Conservation (phyloP, 768 basidiomycete genomes). For the Chalciporus piperatus region DNA sequence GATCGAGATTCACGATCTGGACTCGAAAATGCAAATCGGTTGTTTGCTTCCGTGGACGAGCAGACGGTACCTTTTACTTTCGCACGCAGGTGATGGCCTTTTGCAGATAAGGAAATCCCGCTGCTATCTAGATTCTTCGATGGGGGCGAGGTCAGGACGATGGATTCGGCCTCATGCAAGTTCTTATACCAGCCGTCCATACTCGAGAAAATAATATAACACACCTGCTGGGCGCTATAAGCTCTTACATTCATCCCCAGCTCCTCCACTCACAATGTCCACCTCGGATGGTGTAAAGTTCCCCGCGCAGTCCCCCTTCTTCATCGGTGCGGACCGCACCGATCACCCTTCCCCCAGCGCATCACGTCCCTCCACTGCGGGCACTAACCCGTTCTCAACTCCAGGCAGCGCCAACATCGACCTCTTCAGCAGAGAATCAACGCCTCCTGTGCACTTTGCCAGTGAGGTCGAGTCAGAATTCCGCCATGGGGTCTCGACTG, state of each 20-base stretch:
- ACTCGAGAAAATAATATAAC: not conserved
- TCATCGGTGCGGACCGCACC: constrained; percentile 9
- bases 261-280: not conserved
- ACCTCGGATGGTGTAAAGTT: not conserved
- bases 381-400: constrained; percentile 51
- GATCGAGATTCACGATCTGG: constrained; percentile 25
- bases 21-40: constrained; percentile 20
- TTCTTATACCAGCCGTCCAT: not conserved
- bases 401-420: constrained; percentile 46
- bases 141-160: not conserved
- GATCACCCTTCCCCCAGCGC: constrained; percentile 6
- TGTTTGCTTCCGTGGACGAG: constrained; percentile 11
- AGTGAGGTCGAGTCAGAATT: constrained; percentile 25
- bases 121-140: not conserved
- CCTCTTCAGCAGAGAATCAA: constrained; percentile 27
- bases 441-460: constrained; percentile 1
- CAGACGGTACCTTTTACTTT: not conserved
- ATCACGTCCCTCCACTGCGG: constrained; percentile 26
- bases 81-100: not conserved
- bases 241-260: not conserved
- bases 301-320: constrained; percentile 5
- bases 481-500: constrained; percentile 38
- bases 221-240: not conserved
- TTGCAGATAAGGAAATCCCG: not conserved
- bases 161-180: not conserved